These are phyloP conservation scores for Trichophyton benhamiae DNA, from an alignment of 2,329 filamentous ascomycete genomes.

Conservation along the genomic window DNA sequence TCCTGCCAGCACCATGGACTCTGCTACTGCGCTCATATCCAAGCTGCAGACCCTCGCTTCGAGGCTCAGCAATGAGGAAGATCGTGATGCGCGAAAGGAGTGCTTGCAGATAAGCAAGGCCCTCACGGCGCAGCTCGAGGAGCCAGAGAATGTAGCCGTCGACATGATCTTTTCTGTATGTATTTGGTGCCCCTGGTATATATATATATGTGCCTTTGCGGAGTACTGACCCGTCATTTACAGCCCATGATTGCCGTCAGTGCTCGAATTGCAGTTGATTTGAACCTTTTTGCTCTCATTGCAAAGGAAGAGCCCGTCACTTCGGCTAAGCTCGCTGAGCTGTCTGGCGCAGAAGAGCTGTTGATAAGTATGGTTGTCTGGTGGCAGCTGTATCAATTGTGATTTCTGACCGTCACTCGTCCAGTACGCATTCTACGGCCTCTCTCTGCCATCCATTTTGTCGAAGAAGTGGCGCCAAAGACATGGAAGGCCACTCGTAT, in stretches of 20 bases:
- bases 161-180: constrained; percentile 6
- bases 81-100: neutral
- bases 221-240: neutral
- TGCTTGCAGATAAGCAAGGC: neutral
- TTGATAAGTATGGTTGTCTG: neutral
- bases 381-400: neutral
- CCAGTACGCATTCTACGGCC: constrained; percentile 2
- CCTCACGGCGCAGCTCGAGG: neutral
- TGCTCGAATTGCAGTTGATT: constrained; percentile 5
- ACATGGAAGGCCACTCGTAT: constrained; percentile 5
- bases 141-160: constrained; percentile 4
- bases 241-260: constrained; percentile 5
- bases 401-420: neutral
- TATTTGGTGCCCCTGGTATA: neutral
- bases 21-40: neutral
- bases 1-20: neutral
- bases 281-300: constrained; percentile 4
- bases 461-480: constrained; percentile 4
- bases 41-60: neutral
- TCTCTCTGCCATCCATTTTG: neutral
- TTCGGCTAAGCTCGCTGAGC: constrained; percentile 1
- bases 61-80: neutral
- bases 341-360: constrained; percentile 6
- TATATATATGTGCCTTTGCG: neutral
- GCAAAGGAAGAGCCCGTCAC: constrained; percentile 2